Percentiles rank a stretch among this genome's conserved stretches.
Evolutionary conservation across 148 eudicot genomes (phyloP).

Genomic region (Dysphania ambrosioides): DNA sequence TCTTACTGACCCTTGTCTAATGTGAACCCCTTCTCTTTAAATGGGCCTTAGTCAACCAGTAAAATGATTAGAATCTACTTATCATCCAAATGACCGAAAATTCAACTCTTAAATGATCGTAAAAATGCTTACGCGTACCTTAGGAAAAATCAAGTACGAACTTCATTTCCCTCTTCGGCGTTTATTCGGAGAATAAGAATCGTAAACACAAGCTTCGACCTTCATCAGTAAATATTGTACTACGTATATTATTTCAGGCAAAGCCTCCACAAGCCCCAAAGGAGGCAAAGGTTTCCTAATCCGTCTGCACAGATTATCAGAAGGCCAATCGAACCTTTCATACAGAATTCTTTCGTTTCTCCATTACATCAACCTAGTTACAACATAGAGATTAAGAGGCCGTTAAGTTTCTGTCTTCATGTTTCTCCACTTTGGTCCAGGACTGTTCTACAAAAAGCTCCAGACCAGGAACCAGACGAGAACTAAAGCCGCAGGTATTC

Average conservation of each 20-base stretch:
- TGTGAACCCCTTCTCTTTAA: no score
- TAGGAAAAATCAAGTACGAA: no score
- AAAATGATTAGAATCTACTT: no score
- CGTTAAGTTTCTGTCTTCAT: background rate
- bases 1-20: no score
- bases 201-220: no score
- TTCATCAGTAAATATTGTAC: background rate
- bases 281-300: background rate
- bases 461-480: background rate
- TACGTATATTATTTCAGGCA: background rate
- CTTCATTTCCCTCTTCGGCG: no score
- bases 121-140: no score
- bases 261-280: background rate
- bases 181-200: no score
- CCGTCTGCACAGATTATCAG: background rate
- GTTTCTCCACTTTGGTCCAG: background rate
- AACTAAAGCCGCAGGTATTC: background rate
- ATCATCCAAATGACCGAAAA: no score
- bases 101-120: no score
- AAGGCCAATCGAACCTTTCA: background rate
- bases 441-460: conserved; percentile 3
- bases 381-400: background rate
- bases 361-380: conserved; percentile 11
- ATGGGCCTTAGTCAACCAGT: no score
- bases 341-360: background rate